Percentiles rank a stretch among this genome's conserved stretches.
phyloP scores from a whole-genome alignment of 768 basidiomycete species.

The Boletus vermiculosoides region DNA sequence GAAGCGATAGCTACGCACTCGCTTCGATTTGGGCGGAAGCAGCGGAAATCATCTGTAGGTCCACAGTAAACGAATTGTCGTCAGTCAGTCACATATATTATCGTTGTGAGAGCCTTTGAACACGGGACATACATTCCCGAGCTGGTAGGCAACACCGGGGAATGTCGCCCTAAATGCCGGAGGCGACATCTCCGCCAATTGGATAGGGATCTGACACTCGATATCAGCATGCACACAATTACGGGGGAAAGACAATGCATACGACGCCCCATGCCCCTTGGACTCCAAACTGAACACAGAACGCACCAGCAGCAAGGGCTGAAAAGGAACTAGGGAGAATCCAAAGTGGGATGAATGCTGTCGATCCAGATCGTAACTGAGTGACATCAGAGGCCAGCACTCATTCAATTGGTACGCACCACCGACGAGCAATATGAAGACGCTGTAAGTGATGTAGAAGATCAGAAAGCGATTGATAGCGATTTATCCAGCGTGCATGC shows the following conservation, averaged over 20 bases:
- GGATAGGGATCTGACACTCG: slow-evolving; percentile 58
- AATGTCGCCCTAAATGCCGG: slow-evolving; percentile 88
- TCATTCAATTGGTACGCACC: slow-evolving; percentile 13
- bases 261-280: slow-evolving; percentile 92
- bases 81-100: background rate
- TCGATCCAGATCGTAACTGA: background rate
- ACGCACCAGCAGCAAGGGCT: slow-evolving; percentile 77
- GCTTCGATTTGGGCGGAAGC: slow-evolving; percentile 83
- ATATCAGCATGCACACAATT: background rate
- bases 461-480: background rate
- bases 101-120: background rate
- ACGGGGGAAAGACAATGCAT: slow-evolving; percentile 24
- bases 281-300: slow-evolving; percentile 83
- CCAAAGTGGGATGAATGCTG: slow-evolving; percentile 75
- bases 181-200: slow-evolving; percentile 81
- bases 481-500: background rate
- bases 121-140: slow-evolving; percentile 55
- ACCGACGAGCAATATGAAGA: slow-evolving; percentile 28
- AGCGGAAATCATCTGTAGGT: slow-evolving; percentile 56
- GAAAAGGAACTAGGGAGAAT: slow-evolving; percentile 71
- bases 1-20: slow-evolving; percentile 35
- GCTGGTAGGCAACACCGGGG: slow-evolving; percentile 82
- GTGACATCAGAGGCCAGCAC: background rate
- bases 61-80: background rate
- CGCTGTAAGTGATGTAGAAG: slow-evolving; percentile 1